Evolutionary conservation across 75 land plant species (phyloP).

Genomic region (Cryptomeria japonica): DNA sequence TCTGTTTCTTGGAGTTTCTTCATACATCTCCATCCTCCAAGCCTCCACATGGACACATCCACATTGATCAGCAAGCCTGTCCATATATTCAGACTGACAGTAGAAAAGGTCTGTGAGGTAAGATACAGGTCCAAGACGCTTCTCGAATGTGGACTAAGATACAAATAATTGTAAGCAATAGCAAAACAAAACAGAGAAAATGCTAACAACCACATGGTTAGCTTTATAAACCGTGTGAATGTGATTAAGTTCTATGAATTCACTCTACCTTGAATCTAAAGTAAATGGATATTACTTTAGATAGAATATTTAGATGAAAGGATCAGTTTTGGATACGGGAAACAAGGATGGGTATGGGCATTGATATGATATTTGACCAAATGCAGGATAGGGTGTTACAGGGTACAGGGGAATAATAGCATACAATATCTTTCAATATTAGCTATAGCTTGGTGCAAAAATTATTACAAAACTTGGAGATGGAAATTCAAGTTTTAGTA

Average conservation of each 20-base stretch:
- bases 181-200: neutral
- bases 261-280: neutral
- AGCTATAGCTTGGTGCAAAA: too few relatives aligned
- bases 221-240: neutral
- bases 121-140: neutral
- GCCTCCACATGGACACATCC: slow-evolving; percentile 40
- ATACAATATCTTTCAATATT: too few relatives aligned
- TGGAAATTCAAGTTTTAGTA: too few relatives aligned
- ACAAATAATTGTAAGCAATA: neutral
- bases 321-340: too few relatives aligned
- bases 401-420: too few relatives aligned
- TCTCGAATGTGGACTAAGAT: neutral
- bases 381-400: too few relatives aligned
- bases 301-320: neutral
- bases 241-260: neutral
- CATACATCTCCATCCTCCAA: slow-evolving; percentile 66
- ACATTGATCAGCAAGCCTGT: slow-evolving; percentile 74
- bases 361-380: too few relatives aligned
- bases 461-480: too few relatives aligned
- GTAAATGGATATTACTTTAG: neutral
- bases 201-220: neutral
- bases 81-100: slow-evolving; percentile 65
- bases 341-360: too few relatives aligned
- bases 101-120: neutral
- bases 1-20: slow-evolving; percentile 21